Evolutionary conservation across 495 filamentous ascomycete species (phyloP).

Genomic region (Lichenothelia convexa): DNA sequence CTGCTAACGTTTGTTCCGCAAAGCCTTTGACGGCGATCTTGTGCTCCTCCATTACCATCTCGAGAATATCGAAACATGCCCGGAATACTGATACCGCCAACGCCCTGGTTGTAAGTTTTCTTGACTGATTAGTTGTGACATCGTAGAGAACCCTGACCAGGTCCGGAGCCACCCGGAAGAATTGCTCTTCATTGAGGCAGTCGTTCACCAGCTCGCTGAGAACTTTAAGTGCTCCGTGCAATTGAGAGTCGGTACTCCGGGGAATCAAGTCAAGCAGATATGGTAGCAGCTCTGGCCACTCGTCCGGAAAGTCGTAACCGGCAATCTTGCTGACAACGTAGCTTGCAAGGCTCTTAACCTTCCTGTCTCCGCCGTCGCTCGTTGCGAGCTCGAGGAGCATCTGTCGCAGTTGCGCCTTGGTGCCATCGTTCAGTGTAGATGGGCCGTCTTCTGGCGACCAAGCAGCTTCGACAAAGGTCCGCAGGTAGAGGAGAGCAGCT

Average conservation of each 20-base stretch:
- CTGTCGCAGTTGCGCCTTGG: conserved; percentile 53
- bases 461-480: conserved; percentile 57
- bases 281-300: conserved; percentile 77
- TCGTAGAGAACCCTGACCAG: conserved; percentile 68
- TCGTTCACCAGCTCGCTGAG: conserved; percentile 85
- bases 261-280: conserved; percentile 60
- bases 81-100: conserved; percentile 78
- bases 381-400: conserved; percentile 59
- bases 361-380: conserved; percentile 56
- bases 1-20: conserved; percentile 61
- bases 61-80: conserved; percentile 80
- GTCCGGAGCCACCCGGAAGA: conserved; percentile 70
- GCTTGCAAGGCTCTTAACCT: conserved; percentile 70
- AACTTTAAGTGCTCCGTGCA: conserved; percentile 77
- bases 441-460: conserved; percentile 55
- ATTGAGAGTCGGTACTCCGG: conserved; percentile 49
- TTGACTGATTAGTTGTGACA: conserved; percentile 54
- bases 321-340: conserved; percentile 94
- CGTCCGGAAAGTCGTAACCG: conserved; percentile 75
- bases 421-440: conserved; percentile 37
- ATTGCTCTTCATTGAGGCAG: conserved; percentile 79
- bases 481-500: conserved; percentile 60
- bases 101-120: conserved; percentile 57
- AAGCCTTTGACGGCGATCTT: conserved; percentile 69
- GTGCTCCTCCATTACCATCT: conserved; percentile 87